phyloP scores from a whole-genome alignment of 768 basidiomycete species.

The Leucocoprinus sp. region DNA sequence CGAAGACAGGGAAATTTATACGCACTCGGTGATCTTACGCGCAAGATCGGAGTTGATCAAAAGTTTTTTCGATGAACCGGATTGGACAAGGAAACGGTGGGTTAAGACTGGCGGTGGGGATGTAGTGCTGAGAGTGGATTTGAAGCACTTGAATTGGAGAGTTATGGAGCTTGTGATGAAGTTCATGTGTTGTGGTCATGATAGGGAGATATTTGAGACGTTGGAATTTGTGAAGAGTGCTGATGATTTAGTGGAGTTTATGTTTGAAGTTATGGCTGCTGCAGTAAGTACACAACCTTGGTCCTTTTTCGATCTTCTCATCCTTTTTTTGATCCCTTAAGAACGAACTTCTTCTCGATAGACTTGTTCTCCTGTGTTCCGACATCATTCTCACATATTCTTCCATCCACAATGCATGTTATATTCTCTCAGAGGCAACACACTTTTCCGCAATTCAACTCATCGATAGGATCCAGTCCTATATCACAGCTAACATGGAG shows the following conservation, averaged over 20 bases:
- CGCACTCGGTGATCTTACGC: slow-evolving; percentile 72
- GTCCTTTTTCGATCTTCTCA: neutral
- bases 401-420: slow-evolving; percentile 68
- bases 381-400: slow-evolving; percentile 58
- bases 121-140: slow-evolving; percentile 46
- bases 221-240: slow-evolving; percentile 54
- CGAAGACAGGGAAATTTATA: slow-evolving; percentile 53
- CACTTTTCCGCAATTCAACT: slow-evolving; percentile 68
- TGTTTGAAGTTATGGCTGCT: slow-evolving; percentile 79
- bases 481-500: slow-evolving; percentile 81
- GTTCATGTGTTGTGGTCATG: slow-evolving; percentile 69
- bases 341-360: slow-evolving; percentile 87
- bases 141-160: slow-evolving; percentile 67
- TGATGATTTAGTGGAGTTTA: slow-evolving; percentile 77
- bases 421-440: slow-evolving; percentile 74
- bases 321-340: slow-evolving; percentile 20
- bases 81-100: slow-evolving; percentile 70
- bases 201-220: slow-evolving; percentile 56
- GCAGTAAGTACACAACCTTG: slow-evolving; percentile 61
- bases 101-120: slow-evolving; percentile 12
- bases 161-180: slow-evolving; percentile 69
- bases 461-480: slow-evolving; percentile 62
- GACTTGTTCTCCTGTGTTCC: slow-evolving; percentile 79
- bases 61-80: slow-evolving; percentile 72
- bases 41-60: slow-evolving; percentile 80